phyloP scores from a whole-genome alignment of 2,329 filamentous ascomycete species.

The Ascomycota sp. region DNA sequence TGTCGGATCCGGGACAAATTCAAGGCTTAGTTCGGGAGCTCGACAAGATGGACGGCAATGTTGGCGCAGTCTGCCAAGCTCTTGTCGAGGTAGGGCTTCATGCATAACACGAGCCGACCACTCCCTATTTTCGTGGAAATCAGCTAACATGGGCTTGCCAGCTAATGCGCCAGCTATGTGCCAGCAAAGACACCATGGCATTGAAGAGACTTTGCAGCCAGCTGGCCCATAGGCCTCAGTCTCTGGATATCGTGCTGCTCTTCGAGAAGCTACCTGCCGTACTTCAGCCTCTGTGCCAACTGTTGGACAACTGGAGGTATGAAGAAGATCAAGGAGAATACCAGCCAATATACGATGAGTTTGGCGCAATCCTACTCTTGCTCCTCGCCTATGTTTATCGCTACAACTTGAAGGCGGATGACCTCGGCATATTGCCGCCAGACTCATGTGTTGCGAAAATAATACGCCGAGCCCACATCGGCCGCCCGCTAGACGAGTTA shows the following conservation, averaged over 20 bases:
- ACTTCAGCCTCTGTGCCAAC: conserved; percentile 47
- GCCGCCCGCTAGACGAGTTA: conserved; percentile 34
- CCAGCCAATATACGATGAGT: conserved; percentile 70
- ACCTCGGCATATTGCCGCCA: conserved; percentile 35
- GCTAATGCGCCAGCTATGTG: conserved; percentile 47
- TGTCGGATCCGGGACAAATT: conserved; percentile 50
- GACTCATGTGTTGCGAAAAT: conserved; percentile 50
- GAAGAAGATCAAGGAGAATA: conserved; percentile 70
- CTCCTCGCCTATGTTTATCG: conserved; percentile 54
- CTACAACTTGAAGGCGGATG: conserved; percentile 40
- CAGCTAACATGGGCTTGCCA: conserved; percentile 8
- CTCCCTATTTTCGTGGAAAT: too few relatives aligned
- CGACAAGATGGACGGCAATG: conserved; percentile 79
- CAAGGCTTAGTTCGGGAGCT: conserved; percentile 61
- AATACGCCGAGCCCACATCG: conserved; percentile 34
- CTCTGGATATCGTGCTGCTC: conserved; percentile 52
- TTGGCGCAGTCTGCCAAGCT: conserved; percentile 62
- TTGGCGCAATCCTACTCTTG: conserved; percentile 52
- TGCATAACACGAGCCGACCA: neutral
- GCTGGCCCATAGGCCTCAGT: conserved; percentile 48
- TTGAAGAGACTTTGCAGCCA: conserved; percentile 51
- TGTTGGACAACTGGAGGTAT: conserved; percentile 60
- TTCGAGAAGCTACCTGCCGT: conserved; percentile 51
- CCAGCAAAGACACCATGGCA: conserved; percentile 57
- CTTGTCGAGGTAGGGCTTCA: conserved; percentile 37